A percentile compares a stretch with the other conserved stretches of the same genome.
Evolutionary conservation across 768 basidiomycete species (phyloP).

Genomic region (Panus rudis): DNA sequence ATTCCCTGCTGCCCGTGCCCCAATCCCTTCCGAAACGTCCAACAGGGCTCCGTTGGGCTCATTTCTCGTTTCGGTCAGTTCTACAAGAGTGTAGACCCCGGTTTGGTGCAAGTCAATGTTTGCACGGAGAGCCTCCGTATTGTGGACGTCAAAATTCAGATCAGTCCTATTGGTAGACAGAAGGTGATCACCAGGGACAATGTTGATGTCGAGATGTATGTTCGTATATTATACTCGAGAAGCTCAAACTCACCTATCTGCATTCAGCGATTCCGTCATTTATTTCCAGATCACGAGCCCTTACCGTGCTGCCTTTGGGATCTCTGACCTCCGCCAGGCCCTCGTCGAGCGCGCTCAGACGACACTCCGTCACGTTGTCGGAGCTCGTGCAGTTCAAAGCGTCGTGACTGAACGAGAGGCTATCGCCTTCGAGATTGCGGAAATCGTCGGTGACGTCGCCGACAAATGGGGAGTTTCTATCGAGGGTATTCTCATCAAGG

Average conservation of each 20-base stretch:
- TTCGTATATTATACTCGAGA: slow-evolving; percentile 9
- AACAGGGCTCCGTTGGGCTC: slow-evolving; percentile 86
- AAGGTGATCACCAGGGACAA: slow-evolving; percentile 94
- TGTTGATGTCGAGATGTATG: slow-evolving; percentile 88
- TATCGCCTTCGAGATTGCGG: slow-evolving; percentile 93
- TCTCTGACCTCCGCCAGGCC: slow-evolving; percentile 81
- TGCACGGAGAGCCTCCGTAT: slow-evolving; percentile 83
- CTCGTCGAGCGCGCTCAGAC: slow-evolving; percentile 86
- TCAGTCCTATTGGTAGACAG: slow-evolving; percentile 80
- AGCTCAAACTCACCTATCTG: slow-evolving; percentile 8
- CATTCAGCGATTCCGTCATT: slow-evolving; percentile 77
- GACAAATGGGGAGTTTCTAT: slow-evolving; percentile 97
- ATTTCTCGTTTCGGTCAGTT: slow-evolving; percentile 93
- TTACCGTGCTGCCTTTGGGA: slow-evolving; percentile 92
- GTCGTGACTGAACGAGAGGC: slow-evolving; percentile 97
- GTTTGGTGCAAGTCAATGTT: slow-evolving; percentile 87
- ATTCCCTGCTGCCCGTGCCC: slow-evolving; percentile 80
- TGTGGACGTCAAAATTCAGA: slow-evolving; percentile 96
- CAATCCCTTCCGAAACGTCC: slow-evolving; percentile 80
- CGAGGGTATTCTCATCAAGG: slow-evolving; percentile 93
- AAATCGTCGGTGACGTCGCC: slow-evolving; percentile 87
- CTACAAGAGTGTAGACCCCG: slow-evolving; percentile 93
- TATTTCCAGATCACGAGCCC: slow-evolving; percentile 89
- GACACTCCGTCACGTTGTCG: slow-evolving; percentile 95
- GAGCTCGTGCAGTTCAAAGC: slow-evolving; percentile 89